Percentiles rank a stretch among this genome's conserved stretches.
Conservation (phyloP, 1,139 yeast genomes). For the Debaryomyces subglobosus region DNA sequence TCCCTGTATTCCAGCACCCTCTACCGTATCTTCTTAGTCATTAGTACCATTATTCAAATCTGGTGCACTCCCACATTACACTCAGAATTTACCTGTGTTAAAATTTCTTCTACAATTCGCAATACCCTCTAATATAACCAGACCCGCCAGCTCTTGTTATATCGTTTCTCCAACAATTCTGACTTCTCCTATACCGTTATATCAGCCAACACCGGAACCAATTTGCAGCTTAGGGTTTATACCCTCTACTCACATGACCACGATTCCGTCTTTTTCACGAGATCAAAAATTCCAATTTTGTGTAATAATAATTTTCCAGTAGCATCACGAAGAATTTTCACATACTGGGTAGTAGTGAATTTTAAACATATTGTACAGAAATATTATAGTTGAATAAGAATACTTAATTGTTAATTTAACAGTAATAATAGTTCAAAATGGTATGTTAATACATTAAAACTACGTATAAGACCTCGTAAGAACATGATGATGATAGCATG, state of each 20-base stretch:
- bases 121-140: not conserved
- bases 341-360: slow-evolving; percentile 1
- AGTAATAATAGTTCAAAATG: slow-evolving; percentile 15
- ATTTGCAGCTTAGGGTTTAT: slow-evolving; percentile 6
- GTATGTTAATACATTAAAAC: slow-evolving; percentile 13
- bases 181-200: too few species aligned
- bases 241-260: slow-evolving; percentile 1
- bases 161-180: too few species aligned
- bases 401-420: slow-evolving; percentile 10
- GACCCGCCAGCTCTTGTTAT: too few species aligned
- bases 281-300: not conserved
- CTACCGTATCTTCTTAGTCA: too few species aligned
- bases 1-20: too few species aligned
- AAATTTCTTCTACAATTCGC: not conserved
- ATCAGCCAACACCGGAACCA: not conserved
- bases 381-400: slow-evolving; percentile 7
- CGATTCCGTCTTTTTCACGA: not conserved
- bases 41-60: too few species aligned
- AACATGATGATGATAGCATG: not conserved
- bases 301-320: slow-evolving; percentile 7
- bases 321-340: slow-evolving; percentile 8
- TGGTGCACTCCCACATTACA: too few species aligned
- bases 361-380: slow-evolving; percentile 1
- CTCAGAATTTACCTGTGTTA: too few species aligned
- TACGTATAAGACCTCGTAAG: not conserved